Conservation (phyloP, 208 protist species). For the Wallacemonas collosoma region DNA sequence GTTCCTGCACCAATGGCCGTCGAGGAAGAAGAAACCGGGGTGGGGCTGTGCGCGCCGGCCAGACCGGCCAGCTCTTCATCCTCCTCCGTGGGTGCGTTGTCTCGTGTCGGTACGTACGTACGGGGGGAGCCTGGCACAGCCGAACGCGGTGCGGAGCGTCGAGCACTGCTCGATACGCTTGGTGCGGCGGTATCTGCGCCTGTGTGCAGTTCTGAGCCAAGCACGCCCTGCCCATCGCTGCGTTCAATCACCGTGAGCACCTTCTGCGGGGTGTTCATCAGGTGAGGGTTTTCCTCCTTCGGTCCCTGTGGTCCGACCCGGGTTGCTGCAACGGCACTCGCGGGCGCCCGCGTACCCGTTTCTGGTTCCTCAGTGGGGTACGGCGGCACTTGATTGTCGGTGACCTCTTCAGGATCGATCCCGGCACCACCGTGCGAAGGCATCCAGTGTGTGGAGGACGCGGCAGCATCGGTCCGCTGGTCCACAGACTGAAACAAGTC, state of each 20-base stretch:
- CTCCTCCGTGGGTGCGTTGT: neutral
- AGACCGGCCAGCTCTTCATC: neutral
- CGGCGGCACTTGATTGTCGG: constrained; percentile 18
- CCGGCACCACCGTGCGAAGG: constrained; percentile 4
- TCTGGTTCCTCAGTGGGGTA: constrained; percentile 14
- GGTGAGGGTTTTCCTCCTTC: constrained; percentile 10
- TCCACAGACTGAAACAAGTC: constrained; percentile 14
- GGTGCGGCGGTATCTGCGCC: neutral
- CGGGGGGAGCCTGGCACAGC: neutral
- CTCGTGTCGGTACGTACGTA: too few species aligned
- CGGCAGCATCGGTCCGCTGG: constrained; percentile 10
- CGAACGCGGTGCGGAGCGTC: neutral
- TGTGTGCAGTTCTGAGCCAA: neutral
- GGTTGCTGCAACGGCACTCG: constrained; percentile 9
- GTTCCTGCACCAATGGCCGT: neutral
- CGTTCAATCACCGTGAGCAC: constrained; percentile 16
- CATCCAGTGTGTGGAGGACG: neutral
- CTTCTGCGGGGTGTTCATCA: constrained; percentile 18
- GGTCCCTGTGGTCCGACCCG: constrained; percentile 12
- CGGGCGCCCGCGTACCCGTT: constrained; percentile 1
- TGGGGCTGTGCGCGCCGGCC: neutral
- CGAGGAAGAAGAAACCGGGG: neutral
- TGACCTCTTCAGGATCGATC: neutral
- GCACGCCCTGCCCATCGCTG: constrained; percentile 4
- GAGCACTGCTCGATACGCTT: neutral